phyloP scores from a whole-genome alignment of 345 rosid species.

The Gossypium australe region DNA sequence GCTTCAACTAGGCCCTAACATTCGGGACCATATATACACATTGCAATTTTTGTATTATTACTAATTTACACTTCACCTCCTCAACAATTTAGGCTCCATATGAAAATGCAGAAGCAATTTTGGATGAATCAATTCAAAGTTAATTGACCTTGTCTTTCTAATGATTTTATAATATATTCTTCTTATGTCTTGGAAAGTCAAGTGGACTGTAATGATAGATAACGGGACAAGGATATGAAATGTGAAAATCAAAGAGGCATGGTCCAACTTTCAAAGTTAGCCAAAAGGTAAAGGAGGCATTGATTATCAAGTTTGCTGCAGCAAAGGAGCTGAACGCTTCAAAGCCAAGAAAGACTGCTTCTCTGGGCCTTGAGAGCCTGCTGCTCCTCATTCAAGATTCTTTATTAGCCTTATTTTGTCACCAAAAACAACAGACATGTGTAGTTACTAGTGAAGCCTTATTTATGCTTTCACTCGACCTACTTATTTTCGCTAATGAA shows the following conservation, averaged over 20 bases:
- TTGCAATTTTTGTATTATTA: not conserved
- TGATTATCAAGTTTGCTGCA: not conserved
- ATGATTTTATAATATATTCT: not conserved
- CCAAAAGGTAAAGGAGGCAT: not conserved
- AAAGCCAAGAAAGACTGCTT: constrained; percentile 4
- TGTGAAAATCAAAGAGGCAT: not conserved
- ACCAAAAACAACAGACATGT: too few species aligned
- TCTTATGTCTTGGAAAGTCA: not conserved
- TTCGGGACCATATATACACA: not conserved
- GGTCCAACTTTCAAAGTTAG: not conserved
- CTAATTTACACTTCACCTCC: not conserved
- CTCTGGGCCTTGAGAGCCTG: not conserved
- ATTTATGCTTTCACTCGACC: too few species aligned
- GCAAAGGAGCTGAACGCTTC: constrained; percentile 2
- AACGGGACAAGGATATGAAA: not conserved
- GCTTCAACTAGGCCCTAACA: not conserved
- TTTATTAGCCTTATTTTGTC: too few species aligned
- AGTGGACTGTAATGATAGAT: too few species aligned
- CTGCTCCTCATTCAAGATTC: not conserved
- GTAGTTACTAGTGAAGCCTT: too few species aligned
- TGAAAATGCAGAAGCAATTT: too few species aligned
- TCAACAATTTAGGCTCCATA: not conserved
- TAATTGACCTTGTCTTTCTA: not conserved
- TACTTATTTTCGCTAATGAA: too few species aligned
- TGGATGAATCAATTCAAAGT: too few species aligned